Conservation (phyloP, 495 filamentous ascomycete genomes). For the Penicillium taxi region DNA sequence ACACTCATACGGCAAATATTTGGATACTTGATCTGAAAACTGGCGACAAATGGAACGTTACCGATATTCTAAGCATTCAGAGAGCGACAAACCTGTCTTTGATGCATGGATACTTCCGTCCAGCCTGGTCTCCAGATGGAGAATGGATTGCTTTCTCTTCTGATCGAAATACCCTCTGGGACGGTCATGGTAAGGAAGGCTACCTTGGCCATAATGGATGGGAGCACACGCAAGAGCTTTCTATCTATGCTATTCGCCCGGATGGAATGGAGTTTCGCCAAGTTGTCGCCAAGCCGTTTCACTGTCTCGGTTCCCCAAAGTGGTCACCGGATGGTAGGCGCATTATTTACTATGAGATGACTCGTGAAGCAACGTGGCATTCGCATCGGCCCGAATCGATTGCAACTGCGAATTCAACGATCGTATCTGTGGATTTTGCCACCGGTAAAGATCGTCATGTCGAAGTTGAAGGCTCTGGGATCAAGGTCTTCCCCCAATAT, state of each 20-base stretch:
- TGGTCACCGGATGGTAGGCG: conserved; percentile 24
- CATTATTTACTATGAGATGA: conserved; percentile 26
- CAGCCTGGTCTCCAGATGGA: conserved; percentile 11
- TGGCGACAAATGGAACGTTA: conserved; percentile 20
- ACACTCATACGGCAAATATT: conserved; percentile 18
- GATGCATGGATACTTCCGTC: conserved; percentile 22
- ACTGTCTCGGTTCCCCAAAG: conserved; percentile 20
- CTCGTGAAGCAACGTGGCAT: conserved; percentile 19
- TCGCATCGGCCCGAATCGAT: conserved; percentile 20
- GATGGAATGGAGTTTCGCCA: conserved; percentile 22
- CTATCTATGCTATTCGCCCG: conserved; percentile 21
- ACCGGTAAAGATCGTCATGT: conserved; percentile 13
- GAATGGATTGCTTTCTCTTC: conserved; percentile 11
- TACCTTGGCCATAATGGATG: conserved; percentile 18
- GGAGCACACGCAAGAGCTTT: conserved; percentile 28
- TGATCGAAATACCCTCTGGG: conserved; percentile 13
- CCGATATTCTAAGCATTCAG: conserved; percentile 10
- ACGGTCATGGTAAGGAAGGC: conserved; percentile 16
- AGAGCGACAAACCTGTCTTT: conserved; percentile 8
- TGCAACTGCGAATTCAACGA: conserved; percentile 10
- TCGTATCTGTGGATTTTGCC: conserved; percentile 19
- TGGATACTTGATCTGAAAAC: conserved; percentile 22
- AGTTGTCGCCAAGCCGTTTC: conserved; percentile 8
- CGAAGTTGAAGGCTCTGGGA: conserved; percentile 11
- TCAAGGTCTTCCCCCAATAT: conserved; percentile 24